These are phyloP conservation scores for Quercus alba DNA, from an alignment of 306 rosid species.

Conservation along the genomic window DNA sequence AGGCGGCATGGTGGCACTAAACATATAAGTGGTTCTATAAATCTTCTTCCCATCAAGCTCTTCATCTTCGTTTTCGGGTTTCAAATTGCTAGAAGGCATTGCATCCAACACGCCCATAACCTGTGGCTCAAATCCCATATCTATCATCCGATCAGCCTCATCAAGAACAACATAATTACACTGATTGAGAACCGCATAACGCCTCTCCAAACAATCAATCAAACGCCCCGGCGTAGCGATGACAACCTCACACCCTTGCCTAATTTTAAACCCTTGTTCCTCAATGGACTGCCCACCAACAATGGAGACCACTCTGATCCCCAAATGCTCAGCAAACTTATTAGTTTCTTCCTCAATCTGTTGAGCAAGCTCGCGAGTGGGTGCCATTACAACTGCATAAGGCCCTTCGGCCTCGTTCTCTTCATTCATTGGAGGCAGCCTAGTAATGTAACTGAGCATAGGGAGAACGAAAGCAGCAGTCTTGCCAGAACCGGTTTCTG, in stretches of 20 bases:
- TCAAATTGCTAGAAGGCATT: slow-evolving; percentile 91
- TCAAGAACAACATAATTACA: slow-evolving; percentile 95
- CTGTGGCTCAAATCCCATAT: slow-evolving; percentile 93
- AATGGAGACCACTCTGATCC: slow-evolving; percentile 81
- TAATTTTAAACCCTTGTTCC: slow-evolving; percentile 85
- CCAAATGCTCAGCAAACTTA: slow-evolving; percentile 76
- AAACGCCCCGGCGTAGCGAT: slow-evolving; percentile 93
- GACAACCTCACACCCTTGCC: slow-evolving; percentile 90
- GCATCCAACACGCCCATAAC: slow-evolving; percentile 91
- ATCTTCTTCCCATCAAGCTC: slow-evolving; percentile 87
- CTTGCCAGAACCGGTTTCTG: slow-evolving; percentile 92
- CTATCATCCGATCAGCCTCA: slow-evolving; percentile 97
- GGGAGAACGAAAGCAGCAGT: slow-evolving; percentile 96
- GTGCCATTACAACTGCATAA: slow-evolving; percentile 94
- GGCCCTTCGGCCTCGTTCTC: slow-evolving; percentile 94
- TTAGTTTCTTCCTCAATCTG: slow-evolving; percentile 94
- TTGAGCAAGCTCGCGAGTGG: slow-evolving; percentile 90
- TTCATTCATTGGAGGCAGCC: slow-evolving; percentile 84
- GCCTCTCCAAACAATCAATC: slow-evolving; percentile 84
- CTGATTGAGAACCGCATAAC: slow-evolving; percentile 83
- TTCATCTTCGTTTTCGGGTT: slow-evolving; percentile 88
- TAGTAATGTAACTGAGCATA: slow-evolving; percentile 77
- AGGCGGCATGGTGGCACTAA: slow-evolving; percentile 93
- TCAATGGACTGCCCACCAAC: slow-evolving; percentile 95
- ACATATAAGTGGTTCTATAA: slow-evolving; percentile 89